Percentiles rank a stretch among this genome's conserved stretches.
These are phyloP conservation scores for Cladobotryum protrusum DNA, from an alignment of 2,329 filamentous ascomycete genomes.

Conservation along the genomic window DNA sequence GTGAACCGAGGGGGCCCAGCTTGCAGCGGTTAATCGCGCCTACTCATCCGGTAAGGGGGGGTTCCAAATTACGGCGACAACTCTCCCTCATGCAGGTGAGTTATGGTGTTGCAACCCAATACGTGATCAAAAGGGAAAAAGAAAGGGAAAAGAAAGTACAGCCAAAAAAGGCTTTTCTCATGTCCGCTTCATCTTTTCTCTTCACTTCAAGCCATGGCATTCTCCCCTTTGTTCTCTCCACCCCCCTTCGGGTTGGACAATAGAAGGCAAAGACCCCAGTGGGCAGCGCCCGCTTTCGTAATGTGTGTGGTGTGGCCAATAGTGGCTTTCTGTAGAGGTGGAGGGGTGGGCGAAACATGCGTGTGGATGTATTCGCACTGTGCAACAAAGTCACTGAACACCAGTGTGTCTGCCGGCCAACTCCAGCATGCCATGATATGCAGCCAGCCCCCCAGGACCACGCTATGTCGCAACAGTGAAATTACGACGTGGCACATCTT, in stretches of 20 bases:
- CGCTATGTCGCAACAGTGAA: conserved; percentile 9
- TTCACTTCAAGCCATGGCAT: background rate
- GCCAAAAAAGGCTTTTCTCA: background rate
- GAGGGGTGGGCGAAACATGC: background rate
- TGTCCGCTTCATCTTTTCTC: conserved; percentile 2
- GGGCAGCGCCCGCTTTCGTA: background rate
- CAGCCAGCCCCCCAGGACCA: conserved; percentile 9
- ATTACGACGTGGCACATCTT: conserved; percentile 14
- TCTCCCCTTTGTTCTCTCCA: conserved; percentile 3
- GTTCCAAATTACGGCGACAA: no score
- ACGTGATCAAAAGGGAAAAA: no score
- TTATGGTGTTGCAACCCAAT: background rate
- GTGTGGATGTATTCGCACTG: conserved; percentile 7
- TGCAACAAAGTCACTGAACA: conserved; percentile 6
- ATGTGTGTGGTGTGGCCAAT: background rate
- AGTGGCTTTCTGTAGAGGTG: background rate
- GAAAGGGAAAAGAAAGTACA: background rate
- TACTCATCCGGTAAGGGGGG: no score
- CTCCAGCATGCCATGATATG: conserved; percentile 8
- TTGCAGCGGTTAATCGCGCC: no score
- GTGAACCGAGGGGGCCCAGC: no score
- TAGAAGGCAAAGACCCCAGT: background rate
- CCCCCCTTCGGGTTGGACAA: background rate
- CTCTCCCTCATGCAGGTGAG: background rate
- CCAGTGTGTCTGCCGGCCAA: conserved; percentile 8